Evolutionary conservation across 306 rosid species (phyloP).

Genomic region (Quercus ilex): DNA sequence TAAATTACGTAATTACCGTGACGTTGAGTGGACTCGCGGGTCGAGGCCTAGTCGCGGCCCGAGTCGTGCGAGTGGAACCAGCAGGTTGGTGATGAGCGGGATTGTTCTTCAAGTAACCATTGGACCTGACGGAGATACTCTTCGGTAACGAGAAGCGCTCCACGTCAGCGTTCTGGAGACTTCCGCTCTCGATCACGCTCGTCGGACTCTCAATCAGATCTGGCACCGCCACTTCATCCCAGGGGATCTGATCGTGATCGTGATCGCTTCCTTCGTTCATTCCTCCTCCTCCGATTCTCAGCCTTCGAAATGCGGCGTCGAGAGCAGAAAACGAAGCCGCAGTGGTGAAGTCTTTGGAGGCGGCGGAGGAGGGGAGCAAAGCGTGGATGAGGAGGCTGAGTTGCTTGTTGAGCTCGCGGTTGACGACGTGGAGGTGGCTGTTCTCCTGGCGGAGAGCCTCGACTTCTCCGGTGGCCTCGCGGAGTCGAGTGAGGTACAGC

Average conservation of each 20-base stretch:
- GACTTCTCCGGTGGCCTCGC: conserved; percentile 59
- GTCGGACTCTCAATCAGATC: conserved; percentile 46
- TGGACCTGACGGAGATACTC: conserved; percentile 89
- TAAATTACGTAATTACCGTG: conserved; percentile 44
- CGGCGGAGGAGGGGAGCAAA: conserved; percentile 22
- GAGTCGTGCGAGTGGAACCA: conserved; percentile 11
- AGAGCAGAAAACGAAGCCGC: conserved; percentile 16
- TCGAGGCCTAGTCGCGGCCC: conserved; percentile 46
- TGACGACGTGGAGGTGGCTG: conserved; percentile 54
- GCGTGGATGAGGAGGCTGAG: conserved; percentile 59
- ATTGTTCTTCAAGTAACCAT: conserved; percentile 62
- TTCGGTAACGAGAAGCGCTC: conserved; percentile 78
- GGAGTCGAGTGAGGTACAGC: conserved; percentile 69
- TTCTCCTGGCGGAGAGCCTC: conserved; percentile 73
- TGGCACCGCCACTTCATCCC: conserved; percentile 30
- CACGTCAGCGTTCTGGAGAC: conserved; percentile 39
- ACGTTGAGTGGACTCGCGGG: conserved; percentile 40
- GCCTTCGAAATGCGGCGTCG: conserved; percentile 13
- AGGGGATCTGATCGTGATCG: not conserved
- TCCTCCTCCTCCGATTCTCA: not conserved
- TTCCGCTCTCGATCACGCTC: conserved; percentile 52
- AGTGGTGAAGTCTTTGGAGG: conserved; percentile 2
- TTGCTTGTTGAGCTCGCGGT: conserved; percentile 69
- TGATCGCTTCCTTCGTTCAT: not conserved
- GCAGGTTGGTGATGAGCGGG: conserved; percentile 16